These are phyloP conservation scores for Echria macrotheca DNA, from an alignment of 495 filamentous ascomycete species.

Conservation along the genomic window DNA sequence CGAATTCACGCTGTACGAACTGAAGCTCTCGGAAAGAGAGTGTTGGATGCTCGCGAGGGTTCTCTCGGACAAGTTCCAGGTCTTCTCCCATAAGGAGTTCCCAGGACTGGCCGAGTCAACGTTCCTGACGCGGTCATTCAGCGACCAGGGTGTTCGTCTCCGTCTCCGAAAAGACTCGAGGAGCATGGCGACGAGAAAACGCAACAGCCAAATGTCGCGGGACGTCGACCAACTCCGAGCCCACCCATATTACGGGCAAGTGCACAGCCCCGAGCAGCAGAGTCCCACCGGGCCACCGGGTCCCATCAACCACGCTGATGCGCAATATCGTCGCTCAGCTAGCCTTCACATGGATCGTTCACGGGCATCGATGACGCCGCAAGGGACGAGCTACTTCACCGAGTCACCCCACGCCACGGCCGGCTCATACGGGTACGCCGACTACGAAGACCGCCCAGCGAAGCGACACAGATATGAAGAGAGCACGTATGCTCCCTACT, in stretches of 20 bases:
- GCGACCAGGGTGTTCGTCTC: slow-evolving; percentile 88
- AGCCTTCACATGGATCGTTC: slow-evolving; percentile 20
- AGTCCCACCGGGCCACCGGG: slow-evolving; percentile 22
- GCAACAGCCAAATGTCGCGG: slow-evolving; percentile 22
- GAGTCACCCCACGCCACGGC: slow-evolving; percentile 21
- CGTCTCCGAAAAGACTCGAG: slow-evolving; percentile 77
- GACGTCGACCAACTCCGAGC: slow-evolving; percentile 13
- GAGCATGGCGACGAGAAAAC: slow-evolving; percentile 40
- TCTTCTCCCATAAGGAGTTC: slow-evolving; percentile 72
- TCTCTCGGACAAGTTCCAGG: slow-evolving; percentile 69
- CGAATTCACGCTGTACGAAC: slow-evolving; percentile 83
- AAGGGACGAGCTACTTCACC: slow-evolving; percentile 18
- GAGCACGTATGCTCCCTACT: neutral
- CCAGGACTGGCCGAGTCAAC: slow-evolving; percentile 88
- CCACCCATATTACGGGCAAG: slow-evolving; percentile 9
- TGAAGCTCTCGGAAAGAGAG: slow-evolving; percentile 61
- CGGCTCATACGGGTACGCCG: slow-evolving; percentile 17
- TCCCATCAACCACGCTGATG: slow-evolving; percentile 11
- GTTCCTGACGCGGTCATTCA: slow-evolving; percentile 84
- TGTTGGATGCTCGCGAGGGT: slow-evolving; percentile 57
- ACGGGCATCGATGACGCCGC: slow-evolving; percentile 17
- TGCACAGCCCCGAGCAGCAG: slow-evolving; percentile 19
- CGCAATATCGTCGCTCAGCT: slow-evolving; percentile 16
- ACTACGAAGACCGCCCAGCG: slow-evolving; percentile 13
- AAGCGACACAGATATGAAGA: slow-evolving; percentile 16